Percentiles rank a stretch among this genome's conserved stretches.
Evolutionary conservation across 2,329 filamentous ascomycete genomes (phyloP).

Genomic region (Phaeosphaeriaceae sp.): DNA sequence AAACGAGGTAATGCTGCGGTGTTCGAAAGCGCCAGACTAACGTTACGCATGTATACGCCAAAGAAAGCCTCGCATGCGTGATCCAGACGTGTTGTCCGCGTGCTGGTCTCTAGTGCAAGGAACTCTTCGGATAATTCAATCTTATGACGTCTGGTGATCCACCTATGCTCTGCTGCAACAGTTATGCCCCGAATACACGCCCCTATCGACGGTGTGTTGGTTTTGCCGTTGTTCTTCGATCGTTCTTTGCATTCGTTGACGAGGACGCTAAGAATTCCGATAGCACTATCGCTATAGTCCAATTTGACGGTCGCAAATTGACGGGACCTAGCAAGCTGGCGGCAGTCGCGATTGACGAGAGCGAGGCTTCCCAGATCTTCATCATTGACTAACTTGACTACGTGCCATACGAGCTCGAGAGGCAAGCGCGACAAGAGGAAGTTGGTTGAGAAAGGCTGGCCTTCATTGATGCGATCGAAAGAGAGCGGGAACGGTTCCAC

Average conservation of each 20-base stretch:
- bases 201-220: background rate
- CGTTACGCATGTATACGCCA: background rate
- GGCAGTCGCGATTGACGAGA: slow-evolving; percentile 4
- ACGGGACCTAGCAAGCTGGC: slow-evolving; percentile 8
- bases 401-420: background rate
- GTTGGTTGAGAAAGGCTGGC: slow-evolving; percentile 2
- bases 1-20: background rate
- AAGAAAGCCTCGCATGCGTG: background rate
- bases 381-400: background rate
- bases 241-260: background rate
- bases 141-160: background rate
- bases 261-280: background rate
- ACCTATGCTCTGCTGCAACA: background rate
- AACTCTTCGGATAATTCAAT: background rate
- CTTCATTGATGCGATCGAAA: slow-evolving; percentile 9
- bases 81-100: background rate
- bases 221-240: background rate
- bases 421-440: slow-evolving; percentile 3
- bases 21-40: background rate
- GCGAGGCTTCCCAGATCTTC: slow-evolving; percentile 3
- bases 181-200: slow-evolving; percentile 2
- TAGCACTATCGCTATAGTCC: background rate
- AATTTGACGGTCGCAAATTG: slow-evolving; percentile 7
- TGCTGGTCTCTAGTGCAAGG: background rate
- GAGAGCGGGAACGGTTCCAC: background rate